phyloP scores from a whole-genome alignment of 495 filamentous ascomycete genomes.

The Penicillium maclennaniae region DNA sequence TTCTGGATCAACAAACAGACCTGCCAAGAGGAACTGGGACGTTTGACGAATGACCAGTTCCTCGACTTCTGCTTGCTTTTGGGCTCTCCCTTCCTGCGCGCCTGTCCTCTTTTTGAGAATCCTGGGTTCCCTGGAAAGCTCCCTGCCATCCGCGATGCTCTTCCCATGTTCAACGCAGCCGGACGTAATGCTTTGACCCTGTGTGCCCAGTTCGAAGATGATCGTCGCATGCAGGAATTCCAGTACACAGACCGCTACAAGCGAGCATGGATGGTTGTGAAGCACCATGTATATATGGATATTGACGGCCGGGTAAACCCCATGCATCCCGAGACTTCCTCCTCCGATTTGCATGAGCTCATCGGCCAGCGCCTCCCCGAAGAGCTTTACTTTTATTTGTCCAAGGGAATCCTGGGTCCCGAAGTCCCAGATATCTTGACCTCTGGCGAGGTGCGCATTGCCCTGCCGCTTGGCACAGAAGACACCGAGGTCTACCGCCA shows the following conservation, averaged over 20 bases:
- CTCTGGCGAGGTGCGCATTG: conserved; percentile 68
- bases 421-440: conserved; percentile 78
- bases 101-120: conserved; percentile 71
- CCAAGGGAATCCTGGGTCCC: conserved; percentile 72
- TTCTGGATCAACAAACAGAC: conserved; percentile 66
- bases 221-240: conserved; percentile 61
- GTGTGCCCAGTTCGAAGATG: conserved; percentile 67
- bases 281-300: conserved; percentile 80
- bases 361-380: conserved; percentile 84
- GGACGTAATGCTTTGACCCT: conserved; percentile 59
- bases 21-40: conserved; percentile 65
- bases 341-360: conserved; percentile 80
- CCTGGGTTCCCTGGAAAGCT: conserved; percentile 41
- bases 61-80: conserved; percentile 78
- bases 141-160: conserved; percentile 59
- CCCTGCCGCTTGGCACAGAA: conserved; percentile 76
- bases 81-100: conserved; percentile 72
- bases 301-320: conserved; percentile 70
- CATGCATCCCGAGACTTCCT: conserved; percentile 63
- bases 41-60: conserved; percentile 68
- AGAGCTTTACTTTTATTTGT: conserved; percentile 90
- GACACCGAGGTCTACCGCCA: conserved; percentile 75
- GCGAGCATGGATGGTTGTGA: conserved; percentile 75
- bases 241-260: conserved; percentile 82
- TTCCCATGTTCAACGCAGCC: conserved; percentile 65